Evolutionary conservation across 768 basidiomycete species (phyloP).

Genomic region (Tephrocybe rancida): DNA sequence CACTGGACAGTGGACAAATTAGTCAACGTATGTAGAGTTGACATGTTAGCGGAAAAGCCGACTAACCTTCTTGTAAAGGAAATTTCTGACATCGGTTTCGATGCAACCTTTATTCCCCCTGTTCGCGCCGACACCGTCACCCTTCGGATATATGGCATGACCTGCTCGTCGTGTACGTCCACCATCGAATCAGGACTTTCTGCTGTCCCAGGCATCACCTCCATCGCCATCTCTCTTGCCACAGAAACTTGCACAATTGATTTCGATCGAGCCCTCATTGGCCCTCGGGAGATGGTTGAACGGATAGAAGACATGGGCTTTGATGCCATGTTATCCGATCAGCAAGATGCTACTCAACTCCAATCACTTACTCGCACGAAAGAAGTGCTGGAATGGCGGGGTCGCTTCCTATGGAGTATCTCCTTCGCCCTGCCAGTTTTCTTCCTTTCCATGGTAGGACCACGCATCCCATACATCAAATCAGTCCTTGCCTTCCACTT

Average conservation of each 20-base stretch:
- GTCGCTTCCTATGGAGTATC: constrained; percentile 72
- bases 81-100: constrained; percentile 93
- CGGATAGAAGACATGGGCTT: constrained; percentile 88
- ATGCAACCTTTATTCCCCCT: constrained; percentile 75
- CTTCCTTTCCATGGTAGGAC: constrained; percentile 85
- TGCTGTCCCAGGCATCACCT: constrained; percentile 71
- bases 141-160: constrained; percentile 90
- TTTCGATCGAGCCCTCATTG: constrained; percentile 74
- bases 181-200: constrained; percentile 74
- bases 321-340: constrained; percentile 83
- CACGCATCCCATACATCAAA: constrained; percentile 62
- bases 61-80: constrained; percentile 55
- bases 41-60: neutral
- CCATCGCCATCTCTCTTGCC: constrained; percentile 72
- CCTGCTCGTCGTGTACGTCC: constrained; percentile 79
- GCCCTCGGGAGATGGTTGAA: constrained; percentile 87
- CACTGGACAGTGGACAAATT: constrained; percentile 85
- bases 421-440: constrained; percentile 93
- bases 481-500: constrained; percentile 52
- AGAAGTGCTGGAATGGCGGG: constrained; percentile 90
- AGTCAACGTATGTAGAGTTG: constrained; percentile 61
- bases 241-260: constrained; percentile 75
- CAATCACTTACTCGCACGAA: constrained; percentile 85
- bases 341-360: constrained; percentile 81
- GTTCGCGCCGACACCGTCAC: constrained; percentile 66